Evolutionary conservation across 2,329 filamentous ascomycete genomes (phyloP), one percentile per base, ranked within the genome.

Genomic region (Penicillium fuscoglaucum): DNA sequence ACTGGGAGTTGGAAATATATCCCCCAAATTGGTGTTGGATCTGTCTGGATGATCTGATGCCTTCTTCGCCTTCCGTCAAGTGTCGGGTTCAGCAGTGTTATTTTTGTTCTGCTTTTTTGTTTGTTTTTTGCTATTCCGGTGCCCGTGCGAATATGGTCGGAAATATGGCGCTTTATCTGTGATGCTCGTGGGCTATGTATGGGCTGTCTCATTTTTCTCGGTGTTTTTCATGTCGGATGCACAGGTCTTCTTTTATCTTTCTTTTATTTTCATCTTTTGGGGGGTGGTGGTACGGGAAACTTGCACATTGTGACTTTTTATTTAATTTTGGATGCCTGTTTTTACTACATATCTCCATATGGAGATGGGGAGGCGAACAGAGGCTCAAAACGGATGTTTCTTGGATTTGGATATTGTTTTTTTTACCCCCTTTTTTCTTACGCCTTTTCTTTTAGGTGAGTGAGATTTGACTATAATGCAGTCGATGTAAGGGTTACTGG

Each of bases 111-210:
- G 33, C 21, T 50, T 40, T 24, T 40, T 31, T 31, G 24, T 53
- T 40, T 35, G 21, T 33, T 52, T 60, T 50, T 39, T 45, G 46
- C 50, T 55, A n/a, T 52, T 59, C 31, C 41, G 55, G 55, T 57
- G 52, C 58, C 55, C 41, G 40, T 56, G 43, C 57, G 29, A 35
- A 55, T 53, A 44, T 55, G 61, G 61, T 59, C 31, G 55, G 61
- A 52, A 57, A 57, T 55, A 44, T 59, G 61, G 61, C 61, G 61
- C 61, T 63, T 56, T 61, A 48, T 57, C 29, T 49, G 47, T 55
- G 43, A 58, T 40, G 46, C 44, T 61, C 49, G 40, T 43, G 55
- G 55, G 40, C 39, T 53, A 53, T 53, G 40, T 52, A 45, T 52
- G 51, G 44, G 41, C 51, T 57, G 37, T 56, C 59, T 56, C 46